phyloP scores from a whole-genome alignment of 345 rosid species.

The Zanthoxylum bungeanum region DNA sequence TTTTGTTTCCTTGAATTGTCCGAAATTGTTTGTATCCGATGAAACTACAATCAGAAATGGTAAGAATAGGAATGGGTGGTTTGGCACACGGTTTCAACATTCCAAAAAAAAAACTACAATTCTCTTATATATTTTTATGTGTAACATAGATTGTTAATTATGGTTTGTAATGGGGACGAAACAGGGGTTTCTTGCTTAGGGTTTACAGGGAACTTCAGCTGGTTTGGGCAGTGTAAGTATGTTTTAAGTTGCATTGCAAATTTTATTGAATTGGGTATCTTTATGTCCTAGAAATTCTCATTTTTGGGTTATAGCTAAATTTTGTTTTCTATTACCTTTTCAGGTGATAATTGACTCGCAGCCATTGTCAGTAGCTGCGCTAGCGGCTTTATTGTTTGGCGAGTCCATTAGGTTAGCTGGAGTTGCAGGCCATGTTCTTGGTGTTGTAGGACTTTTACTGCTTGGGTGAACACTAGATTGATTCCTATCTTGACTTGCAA shows the following conservation, averaged over 20 bases:
- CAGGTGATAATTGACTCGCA: constrained; percentile 96
- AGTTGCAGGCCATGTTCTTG: constrained; percentile 74
- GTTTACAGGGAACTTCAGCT: constrained; percentile 86
- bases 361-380: constrained; percentile 83
- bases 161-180: constrained; percentile 11
- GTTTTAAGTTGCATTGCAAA: constrained; percentile 5
- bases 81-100: too few species aligned
- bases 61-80: too few species aligned
- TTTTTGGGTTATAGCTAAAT: neutral
- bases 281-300: neutral
- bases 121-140: neutral
- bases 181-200: constrained; percentile 90
- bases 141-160: neutral
- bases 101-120: too few species aligned
- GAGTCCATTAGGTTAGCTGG: constrained; percentile 83
- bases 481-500: too few species aligned
- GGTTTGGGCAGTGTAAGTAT: constrained; percentile 84
- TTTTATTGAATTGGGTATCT: neutral
- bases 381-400: constrained; percentile 73
- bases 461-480: too few species aligned
- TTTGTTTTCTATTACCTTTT: constrained; percentile 4
- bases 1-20: too few species aligned
- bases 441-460: constrained; percentile 81
- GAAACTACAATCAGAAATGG: too few species aligned
- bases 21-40: too few species aligned